phyloP scores from a whole-genome alignment of 148 eudicot species.

The Chenopodium formosanum region DNA sequence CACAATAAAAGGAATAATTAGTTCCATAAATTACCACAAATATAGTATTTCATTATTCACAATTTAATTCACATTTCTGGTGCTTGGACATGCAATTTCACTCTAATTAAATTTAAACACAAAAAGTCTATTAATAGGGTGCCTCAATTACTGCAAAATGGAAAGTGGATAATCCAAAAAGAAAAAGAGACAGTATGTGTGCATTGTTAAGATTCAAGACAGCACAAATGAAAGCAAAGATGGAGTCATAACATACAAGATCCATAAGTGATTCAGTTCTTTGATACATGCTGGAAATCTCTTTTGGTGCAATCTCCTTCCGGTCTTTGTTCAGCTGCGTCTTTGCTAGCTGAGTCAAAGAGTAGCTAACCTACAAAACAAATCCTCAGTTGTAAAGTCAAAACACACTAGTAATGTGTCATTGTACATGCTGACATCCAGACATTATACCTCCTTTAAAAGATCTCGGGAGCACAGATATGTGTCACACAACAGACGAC shows the following conservation, averaged over 20 bases:
- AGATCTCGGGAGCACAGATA: slow-evolving; percentile 90
- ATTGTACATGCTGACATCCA: not conserved
- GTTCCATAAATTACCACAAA: not conserved
- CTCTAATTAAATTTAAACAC: not conserved
- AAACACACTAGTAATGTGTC: slow-evolving; percentile 1
- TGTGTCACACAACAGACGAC: slow-evolving; percentile 93
- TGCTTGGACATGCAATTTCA: not conserved
- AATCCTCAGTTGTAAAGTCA: slow-evolving; percentile 22
- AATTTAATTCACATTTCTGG: not conserved
- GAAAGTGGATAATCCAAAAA: too few relatives aligned
- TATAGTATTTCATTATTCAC: not conserved
- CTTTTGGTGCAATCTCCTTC: slow-evolving; percentile 87
- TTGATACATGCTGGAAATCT: slow-evolving; percentile 70
- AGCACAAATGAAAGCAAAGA: not conserved
- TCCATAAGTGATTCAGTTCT: slow-evolving; percentile 67
- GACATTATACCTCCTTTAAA: slow-evolving; percentile 74
- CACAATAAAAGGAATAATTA: not conserved
- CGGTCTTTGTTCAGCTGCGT: slow-evolving; percentile 85
- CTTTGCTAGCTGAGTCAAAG: slow-evolving; percentile 88
- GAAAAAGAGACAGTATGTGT: too few relatives aligned
- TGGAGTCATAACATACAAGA: slow-evolving; percentile 57
- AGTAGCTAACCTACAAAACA: slow-evolving; percentile 84
- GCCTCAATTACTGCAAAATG: too few relatives aligned
- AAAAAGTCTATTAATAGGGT: not conserved
- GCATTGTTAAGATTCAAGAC: not conserved